These are phyloP conservation scores for Xylaria castorea DNA, from an alignment of 495 filamentous ascomycete genomes.

Conservation along the genomic window DNA sequence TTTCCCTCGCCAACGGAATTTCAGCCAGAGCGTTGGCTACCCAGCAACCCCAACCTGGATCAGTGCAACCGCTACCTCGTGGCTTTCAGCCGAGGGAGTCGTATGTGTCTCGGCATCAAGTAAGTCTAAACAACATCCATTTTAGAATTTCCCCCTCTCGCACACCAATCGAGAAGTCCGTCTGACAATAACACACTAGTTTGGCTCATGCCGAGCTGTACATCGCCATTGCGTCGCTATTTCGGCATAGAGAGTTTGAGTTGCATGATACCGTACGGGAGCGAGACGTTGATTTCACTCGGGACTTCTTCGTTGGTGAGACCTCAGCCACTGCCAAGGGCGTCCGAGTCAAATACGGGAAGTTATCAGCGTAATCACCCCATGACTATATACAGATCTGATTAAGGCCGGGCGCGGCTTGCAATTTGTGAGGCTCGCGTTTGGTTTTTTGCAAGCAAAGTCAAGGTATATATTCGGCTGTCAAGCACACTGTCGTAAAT, in stretches of 20 bases:
- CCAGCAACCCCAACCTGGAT: conserved; percentile 13
- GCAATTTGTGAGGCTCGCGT: neutral
- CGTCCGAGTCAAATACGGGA: conserved; percentile 7
- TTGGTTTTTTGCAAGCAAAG: neutral
- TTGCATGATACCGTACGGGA: conserved; percentile 22
- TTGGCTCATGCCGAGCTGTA: conserved; percentile 21
- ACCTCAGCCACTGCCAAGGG: conserved; percentile 6
- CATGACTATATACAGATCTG: neutral
- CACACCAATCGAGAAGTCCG: neutral
- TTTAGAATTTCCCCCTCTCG: neutral
- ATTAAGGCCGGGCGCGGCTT: neutral
- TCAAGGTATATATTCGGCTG: neutral
- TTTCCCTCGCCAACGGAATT: conserved; percentile 25
- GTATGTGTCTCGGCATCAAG: conserved; percentile 29
- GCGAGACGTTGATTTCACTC: conserved; percentile 20
- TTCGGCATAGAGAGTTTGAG: conserved; percentile 13
- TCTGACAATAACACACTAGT: neutral
- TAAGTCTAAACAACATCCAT: neutral
- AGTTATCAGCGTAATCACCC: neutral
- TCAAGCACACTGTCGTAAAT: neutral
- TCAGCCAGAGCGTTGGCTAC: conserved; percentile 26
- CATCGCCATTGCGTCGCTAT: conserved; percentile 15
- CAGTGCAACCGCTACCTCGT: conserved; percentile 23
- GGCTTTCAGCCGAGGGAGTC: conserved; percentile 20
- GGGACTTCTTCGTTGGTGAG: conserved; percentile 24